A percentile compares a stretch with the other conserved stretches of the same genome.
phyloP scores from a whole-genome alignment of 1,284 basidiomycete species.

The Leccinum subfulvum region DNA sequence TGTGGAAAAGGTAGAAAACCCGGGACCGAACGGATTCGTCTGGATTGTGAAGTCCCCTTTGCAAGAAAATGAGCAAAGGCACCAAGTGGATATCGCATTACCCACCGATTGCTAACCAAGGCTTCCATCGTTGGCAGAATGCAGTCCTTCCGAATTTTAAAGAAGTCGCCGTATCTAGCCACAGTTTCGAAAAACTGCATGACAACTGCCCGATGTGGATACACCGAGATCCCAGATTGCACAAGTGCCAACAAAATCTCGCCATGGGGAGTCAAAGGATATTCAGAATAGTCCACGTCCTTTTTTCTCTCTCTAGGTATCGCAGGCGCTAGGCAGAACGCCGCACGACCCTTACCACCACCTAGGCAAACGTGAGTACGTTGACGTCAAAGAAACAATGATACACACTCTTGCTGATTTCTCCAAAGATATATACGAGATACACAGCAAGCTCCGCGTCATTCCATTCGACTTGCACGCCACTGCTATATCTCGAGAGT shows the following conservation, averaged over 20 bases:
- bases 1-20: slow-evolving; percentile 90
- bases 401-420: slow-evolving; percentile 76
- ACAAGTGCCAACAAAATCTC: slow-evolving; percentile 87
- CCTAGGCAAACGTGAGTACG: slow-evolving; percentile 36
- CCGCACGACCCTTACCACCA: slow-evolving; percentile 71
- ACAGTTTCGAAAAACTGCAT: slow-evolving; percentile 94
- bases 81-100: slow-evolving; percentile 6
- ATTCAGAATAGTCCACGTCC: slow-evolving; percentile 76
- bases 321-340: slow-evolving; percentile 70
- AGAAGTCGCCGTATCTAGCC: slow-evolving; percentile 93
- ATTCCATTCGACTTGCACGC: slow-evolving; percentile 79
- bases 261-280: slow-evolving; percentile 87
- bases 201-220: slow-evolving; percentile 85
- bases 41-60: slow-evolving; percentile 85
- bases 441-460: slow-evolving; percentile 92
- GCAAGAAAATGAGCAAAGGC: slow-evolving; percentile 5
- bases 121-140: slow-evolving; percentile 86
- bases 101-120: slow-evolving; percentile 82
- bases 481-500: slow-evolving; percentile 61
- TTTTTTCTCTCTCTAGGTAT: slow-evolving; percentile 67
- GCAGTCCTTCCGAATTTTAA: slow-evolving; percentile 87
- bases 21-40: slow-evolving; percentile 75
- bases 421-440: slow-evolving; percentile 91
- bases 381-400: not conserved
- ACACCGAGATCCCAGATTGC: slow-evolving; percentile 79